phyloP scores from a whole-genome alignment of 441 rosid genomes.

The Theobroma grandiflorum region DNA sequence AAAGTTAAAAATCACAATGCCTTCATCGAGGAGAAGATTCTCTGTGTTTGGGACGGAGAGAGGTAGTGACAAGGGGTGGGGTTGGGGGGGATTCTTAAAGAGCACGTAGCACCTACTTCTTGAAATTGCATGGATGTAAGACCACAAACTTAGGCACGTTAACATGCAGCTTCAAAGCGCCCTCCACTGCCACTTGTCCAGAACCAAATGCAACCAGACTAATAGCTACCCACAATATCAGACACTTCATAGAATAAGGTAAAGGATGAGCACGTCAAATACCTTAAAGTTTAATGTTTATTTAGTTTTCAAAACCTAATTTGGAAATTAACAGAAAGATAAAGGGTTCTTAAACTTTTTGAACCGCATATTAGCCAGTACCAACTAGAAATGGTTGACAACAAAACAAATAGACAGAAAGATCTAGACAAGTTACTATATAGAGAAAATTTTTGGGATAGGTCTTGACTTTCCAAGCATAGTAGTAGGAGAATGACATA shows the following conservation, averaged over 20 bases:
- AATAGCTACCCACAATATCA: not conserved
- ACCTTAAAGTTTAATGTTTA: not conserved
- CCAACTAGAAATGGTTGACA: not conserved
- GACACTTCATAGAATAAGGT: not conserved
- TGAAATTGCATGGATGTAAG: not conserved
- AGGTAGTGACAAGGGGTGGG: not conserved
- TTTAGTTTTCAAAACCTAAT: not conserved
- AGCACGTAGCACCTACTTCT: not conserved
- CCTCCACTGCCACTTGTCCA: not conserved
- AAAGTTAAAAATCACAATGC: not conserved
- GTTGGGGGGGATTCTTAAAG: not conserved
- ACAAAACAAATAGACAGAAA: constrained; percentile 3
- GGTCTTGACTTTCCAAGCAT: constrained; percentile 9
- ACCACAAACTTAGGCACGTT: not conserved
- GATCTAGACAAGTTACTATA: not conserved
- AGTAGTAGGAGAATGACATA: not conserved
- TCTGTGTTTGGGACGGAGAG: not conserved
- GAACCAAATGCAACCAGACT: not conserved
- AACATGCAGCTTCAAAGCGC: not conserved
- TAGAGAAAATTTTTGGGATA: not conserved
- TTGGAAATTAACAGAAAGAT: not conserved
- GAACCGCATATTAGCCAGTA: not conserved
- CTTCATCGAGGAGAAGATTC: constrained; percentile 7
- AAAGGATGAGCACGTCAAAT: not conserved
- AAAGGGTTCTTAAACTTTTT: not conserved